These are phyloP conservation scores for Drechslerella stenobrocha DNA, from an alignment of 2,329 filamentous ascomycete species.

Conservation along the genomic window DNA sequence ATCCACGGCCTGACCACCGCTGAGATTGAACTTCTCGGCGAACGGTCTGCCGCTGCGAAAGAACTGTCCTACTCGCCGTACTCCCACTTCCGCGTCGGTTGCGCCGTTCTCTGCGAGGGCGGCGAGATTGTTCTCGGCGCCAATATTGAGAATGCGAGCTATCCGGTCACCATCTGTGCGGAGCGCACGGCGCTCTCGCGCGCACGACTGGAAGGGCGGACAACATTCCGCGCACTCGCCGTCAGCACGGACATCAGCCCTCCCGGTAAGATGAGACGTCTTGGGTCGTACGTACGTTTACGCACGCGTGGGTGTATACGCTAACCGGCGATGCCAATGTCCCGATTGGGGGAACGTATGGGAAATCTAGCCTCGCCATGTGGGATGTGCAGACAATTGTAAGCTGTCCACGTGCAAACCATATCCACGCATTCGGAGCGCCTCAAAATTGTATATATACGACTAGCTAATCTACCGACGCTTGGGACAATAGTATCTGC, in stretches of 20 bases:
- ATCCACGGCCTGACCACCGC: constrained; percentile 61
- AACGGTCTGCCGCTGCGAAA: constrained; percentile 71
- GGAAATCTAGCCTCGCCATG: constrained; percentile 65
- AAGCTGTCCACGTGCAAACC: constrained; percentile 55
- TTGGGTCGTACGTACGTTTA: too few species aligned
- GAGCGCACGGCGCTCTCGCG: constrained; percentile 86
- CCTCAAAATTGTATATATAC: background rate
- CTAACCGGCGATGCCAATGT: constrained; percentile 5
- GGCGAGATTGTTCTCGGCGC: constrained; percentile 70
- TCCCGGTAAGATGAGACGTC: constrained; percentile 6
- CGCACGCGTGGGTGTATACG: too few species aligned
- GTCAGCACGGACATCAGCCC: constrained; percentile 69
- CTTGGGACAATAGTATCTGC: too few species aligned
- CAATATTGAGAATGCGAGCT: constrained; percentile 90
- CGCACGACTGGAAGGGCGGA: constrained; percentile 66
- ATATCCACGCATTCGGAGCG: background rate
- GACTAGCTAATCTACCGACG: constrained; percentile 11
- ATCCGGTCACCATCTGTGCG: constrained; percentile 93
- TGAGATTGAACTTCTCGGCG: constrained; percentile 69
- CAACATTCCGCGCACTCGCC: constrained; percentile 73
- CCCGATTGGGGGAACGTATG: background rate
- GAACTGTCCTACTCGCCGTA: constrained; percentile 85
- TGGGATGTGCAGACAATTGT: constrained; percentile 96
- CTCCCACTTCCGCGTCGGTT: constrained; percentile 87
- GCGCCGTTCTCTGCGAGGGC: constrained; percentile 68